Conservation (phyloP, 495 filamentous ascomycete species). For the Staphylotrichum longicolle region DNA sequence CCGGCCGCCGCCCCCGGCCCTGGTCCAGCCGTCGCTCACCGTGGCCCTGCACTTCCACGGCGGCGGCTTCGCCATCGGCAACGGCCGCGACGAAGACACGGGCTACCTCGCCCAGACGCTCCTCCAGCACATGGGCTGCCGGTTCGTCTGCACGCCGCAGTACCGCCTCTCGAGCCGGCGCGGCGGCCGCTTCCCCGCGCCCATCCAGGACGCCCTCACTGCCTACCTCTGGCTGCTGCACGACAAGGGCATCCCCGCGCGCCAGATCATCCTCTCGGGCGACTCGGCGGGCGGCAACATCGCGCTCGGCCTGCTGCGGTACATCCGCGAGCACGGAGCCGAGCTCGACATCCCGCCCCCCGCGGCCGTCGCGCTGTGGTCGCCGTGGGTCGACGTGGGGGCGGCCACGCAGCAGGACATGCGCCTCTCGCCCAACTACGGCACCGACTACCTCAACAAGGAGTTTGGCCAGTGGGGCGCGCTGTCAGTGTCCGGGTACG, state of each 20-base stretch:
- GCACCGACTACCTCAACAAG: conserved; percentile 29
- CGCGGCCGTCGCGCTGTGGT: conserved; percentile 26
- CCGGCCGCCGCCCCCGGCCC: conserved; percentile 1
- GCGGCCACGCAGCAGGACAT: conserved; percentile 13
- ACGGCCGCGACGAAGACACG: conserved; percentile 38
- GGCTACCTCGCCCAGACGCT: conserved; percentile 37
- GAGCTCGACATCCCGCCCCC: conserved; percentile 23
- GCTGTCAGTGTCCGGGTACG: conserved; percentile 13
- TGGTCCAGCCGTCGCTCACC: not conserved
- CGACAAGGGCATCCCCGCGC: conserved; percentile 33
- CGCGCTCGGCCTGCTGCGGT: conserved; percentile 42
- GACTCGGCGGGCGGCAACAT: conserved; percentile 48
- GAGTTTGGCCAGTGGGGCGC: conserved; percentile 29
- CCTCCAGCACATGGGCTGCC: conserved; percentile 18
- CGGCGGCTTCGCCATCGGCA: conserved; percentile 48
- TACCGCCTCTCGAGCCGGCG: conserved; percentile 41
- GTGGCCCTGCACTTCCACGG: conserved; percentile 54
- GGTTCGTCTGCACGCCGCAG: conserved; percentile 34
- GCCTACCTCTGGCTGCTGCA: conserved; percentile 41
- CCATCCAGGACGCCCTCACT: conserved; percentile 47
- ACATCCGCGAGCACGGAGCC: conserved; percentile 28
- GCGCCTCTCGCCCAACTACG: conserved; percentile 20
- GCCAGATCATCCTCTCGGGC: conserved; percentile 42
- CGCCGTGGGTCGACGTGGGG: conserved; percentile 29
- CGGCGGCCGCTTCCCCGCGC: conserved; percentile 43